Evolutionary conservation across 129 eudicot genomes (phyloP), one percentile per base, ranked within the genome.

Genomic region (Chrysanthemum lavandulifolium): DNA sequence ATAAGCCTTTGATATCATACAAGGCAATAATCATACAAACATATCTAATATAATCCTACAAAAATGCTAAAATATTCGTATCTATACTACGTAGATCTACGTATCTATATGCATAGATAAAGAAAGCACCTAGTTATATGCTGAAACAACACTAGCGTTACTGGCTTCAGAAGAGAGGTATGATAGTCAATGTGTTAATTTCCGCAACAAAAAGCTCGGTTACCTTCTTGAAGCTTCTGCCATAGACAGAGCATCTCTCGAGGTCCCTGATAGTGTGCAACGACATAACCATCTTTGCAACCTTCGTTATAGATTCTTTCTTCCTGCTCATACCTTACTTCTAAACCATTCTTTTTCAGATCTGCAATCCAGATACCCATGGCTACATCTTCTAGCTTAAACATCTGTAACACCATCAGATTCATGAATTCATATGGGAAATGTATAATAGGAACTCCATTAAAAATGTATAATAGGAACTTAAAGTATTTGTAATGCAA

Each of bases 251-350:
- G 88, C 86, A 94, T 78, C 54, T 94, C 99, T 82, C 99, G 70
- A n/a, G 99, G 99, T 69, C 89, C 86, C 77, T 94, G 97, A 59
- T 94, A 94, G 76, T 94, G 99, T 3, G 99, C 99, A 49, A 94
- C 86, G n/a, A 94, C 88, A 62, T 90, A 94, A 27, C 97, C 96
- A 31, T 94, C 96, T 78, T 79, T 90, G 78, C 99, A 94, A 2
- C 99, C 99, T 73, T 81, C 94, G 14, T 76, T 83, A 23, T 82
- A 84, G 19, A 62, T 45, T 6, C 67, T 15, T 62, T 29, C 67
- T 62, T 62, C 67, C 45, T 29, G 67, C 11, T 62, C 67, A 14
- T 62, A 62, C 33, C 36, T 62, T 31, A 94, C 91, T 76, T 84
- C 78, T 63, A 88, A 66, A 23, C 99, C 99, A 43, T 86, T 79